A percentile compares a stretch with the other conserved stretches of the same genome.
Evolutionary conservation across 345 rosid genomes (phyloP).

Genomic region (Sapria himalayana): DNA sequence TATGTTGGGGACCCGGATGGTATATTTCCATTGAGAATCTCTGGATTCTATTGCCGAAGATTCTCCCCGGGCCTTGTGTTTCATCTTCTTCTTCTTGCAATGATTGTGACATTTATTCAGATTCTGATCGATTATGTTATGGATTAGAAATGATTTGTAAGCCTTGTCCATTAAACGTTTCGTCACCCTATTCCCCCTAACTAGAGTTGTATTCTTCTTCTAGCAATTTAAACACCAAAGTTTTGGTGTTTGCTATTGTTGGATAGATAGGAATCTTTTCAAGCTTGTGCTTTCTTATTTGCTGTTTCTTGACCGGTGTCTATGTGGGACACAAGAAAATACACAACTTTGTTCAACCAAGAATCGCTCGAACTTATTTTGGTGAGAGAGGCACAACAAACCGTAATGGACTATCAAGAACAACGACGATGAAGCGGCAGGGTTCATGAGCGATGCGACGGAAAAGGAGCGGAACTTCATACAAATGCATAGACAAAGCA

Average conservation of each 20-base stretch:
- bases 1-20: conserved; percentile 76
- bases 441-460: conserved; percentile 61
- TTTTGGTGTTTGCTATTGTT: conserved; percentile 48
- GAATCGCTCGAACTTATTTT: conserved; percentile 34
- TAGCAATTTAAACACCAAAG: conserved; percentile 23
- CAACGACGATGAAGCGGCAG: conserved; percentile 56
- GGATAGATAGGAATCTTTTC: conserved; percentile 52
- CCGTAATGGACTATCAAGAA: conserved; percentile 34
- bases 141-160: conserved; percentile 35
- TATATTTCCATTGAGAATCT: neutral
- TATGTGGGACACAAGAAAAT: conserved; percentile 72
- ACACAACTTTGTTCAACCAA: conserved; percentile 87
- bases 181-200: conserved; percentile 4
- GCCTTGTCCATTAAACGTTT: conserved; percentile 10
- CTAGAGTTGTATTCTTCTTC: conserved; percentile 14
- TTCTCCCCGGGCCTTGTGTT: conserved; percentile 70
- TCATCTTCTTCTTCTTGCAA: conserved; percentile 17
- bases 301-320: conserved; percentile 56
- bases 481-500: conserved; percentile 55
- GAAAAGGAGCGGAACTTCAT: conserved; percentile 86
- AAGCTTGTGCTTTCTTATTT: conserved; percentile 38
- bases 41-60: conserved; percentile 16
- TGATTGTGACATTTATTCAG: conserved; percentile 25
- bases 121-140: conserved; percentile 26
- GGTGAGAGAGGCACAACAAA: conserved; percentile 24